Base-by-base conservation (phyloP, 306 rosid genomes). In the Acacia melanoxylon region DNA sequence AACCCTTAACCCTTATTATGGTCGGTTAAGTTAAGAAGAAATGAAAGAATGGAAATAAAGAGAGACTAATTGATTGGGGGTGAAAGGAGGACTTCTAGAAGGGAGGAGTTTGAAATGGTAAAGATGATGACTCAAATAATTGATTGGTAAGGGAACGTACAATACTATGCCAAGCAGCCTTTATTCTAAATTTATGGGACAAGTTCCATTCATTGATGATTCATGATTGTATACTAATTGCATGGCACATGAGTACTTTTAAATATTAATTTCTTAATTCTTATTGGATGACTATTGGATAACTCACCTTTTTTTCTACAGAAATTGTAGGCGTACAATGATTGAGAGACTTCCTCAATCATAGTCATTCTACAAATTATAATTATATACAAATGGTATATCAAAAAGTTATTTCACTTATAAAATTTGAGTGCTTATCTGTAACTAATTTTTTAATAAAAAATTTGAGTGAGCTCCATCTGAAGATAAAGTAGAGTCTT, bases 51-150 rank as follows among this genome's bases (percentile, higher is more conserved):
- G 11, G 24, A 19, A 17, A 45, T 14, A 48, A 3, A 14, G 19
- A 48, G 19, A 48, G 19, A 14, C 15, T 48, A 48, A 15, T 48
- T 48, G 24, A 20, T 51, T 49, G 61, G 24, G 61, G 24, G 61
- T 19, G 10, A 8, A 5, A 6, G 22, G 3, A 22, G 63, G 29
- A 20, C 1, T 68, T 68, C 73, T 22, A 14, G 22, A 24, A 41
- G 37, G 37, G 27, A 44, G 67, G 81, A 58, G 40, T 80, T 86
- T 80, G 15, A 86, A 77, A 77, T 59, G 81, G 27, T 48, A 76
- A 78, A 78, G 81, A 81, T 68, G 24, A 80, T 83, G 74, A 51
- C 78, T 59, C 66, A 56, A 33, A 83, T 86, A 68, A 84, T 86
- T 83, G 87, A 80, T 41, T 81, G 51, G 66, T 2, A 22, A 24